Conservation (phyloP, 148 eudicot species). For the Vaccinium macrocarpon region DNA sequence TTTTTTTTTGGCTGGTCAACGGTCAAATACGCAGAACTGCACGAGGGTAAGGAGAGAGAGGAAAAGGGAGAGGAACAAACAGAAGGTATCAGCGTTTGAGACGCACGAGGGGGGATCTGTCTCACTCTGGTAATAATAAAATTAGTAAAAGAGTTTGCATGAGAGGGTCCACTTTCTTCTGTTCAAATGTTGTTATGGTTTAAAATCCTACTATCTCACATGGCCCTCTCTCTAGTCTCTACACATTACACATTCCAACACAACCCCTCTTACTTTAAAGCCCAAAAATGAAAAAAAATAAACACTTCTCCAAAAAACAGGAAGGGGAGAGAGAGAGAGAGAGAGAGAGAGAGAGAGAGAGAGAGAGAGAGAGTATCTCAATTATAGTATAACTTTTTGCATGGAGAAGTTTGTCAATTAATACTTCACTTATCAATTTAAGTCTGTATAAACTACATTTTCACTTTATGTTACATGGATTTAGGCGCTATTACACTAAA, state of each 20-base stretch:
- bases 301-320: too few relatives aligned
- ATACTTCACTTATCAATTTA: neutral
- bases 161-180: slow-evolving; percentile 12
- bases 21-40: slow-evolving; percentile 41
- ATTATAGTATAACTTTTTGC: neutral
- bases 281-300: too few relatives aligned
- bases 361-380: neutral
- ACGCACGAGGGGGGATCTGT: slow-evolving; percentile 69
- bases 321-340: neutral
- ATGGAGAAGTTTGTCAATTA: neutral
- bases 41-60: slow-evolving; percentile 19
- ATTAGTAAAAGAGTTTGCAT: neutral
- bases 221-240: neutral
- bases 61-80: slow-evolving; percentile 33
- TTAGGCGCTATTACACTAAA: neutral
- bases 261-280: neutral
- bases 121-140: neutral
- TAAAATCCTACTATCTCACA: neutral
- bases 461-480: neutral
- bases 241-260: neutral
- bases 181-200: neutral
- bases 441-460: neutral
- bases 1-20: slow-evolving; percentile 36
- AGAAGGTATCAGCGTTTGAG: slow-evolving; percentile 55
- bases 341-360: neutral